Evolutionary conservation across 1,139 yeast genomes (phyloP).

Genomic region (Blastobotrys apis): DNA sequence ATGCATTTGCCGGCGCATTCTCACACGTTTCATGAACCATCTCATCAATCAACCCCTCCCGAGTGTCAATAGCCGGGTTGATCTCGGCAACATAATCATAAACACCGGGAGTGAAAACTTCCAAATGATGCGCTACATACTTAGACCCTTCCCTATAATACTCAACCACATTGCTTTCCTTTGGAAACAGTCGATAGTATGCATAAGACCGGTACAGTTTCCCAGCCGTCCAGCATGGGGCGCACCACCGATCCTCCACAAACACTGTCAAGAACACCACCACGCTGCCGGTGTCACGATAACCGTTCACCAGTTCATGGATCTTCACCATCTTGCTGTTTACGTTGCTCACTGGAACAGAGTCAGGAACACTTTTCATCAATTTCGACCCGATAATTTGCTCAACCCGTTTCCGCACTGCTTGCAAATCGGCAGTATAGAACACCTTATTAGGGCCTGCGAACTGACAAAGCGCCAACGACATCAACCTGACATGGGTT

Average conservation of each 20-base stretch:
- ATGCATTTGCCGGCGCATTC: neutral
- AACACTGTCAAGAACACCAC: conserved; percentile 14
- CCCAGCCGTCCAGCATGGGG: conserved; percentile 15
- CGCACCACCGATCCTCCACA: conserved; percentile 6
- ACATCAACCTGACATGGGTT: conserved; percentile 1
- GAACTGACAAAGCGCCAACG: conserved; percentile 8
- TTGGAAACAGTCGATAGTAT: conserved; percentile 8
- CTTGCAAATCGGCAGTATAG: neutral
- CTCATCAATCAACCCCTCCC: conserved; percentile 8
- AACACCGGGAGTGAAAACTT: neutral
- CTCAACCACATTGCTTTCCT: conserved; percentile 8
- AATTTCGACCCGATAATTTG: neutral
- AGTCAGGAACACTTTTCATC: neutral
- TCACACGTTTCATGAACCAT: conserved; percentile 11
- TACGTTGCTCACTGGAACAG: neutral
- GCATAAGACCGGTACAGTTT: conserved; percentile 16
- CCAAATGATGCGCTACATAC: conserved; percentile 7
- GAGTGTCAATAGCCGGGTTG: conserved; percentile 2
- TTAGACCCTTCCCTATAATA: conserved; percentile 1
- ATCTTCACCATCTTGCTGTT: neutral
- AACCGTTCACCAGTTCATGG: conserved; percentile 17
- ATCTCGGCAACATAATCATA: conserved; percentile 13
- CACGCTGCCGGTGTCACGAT: conserved; percentile 8
- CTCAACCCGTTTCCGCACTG: no score
- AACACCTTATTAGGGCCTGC: neutral